Conservation (phyloP, 768 basidiomycete species). For the Suillus decipiens region DNA sequence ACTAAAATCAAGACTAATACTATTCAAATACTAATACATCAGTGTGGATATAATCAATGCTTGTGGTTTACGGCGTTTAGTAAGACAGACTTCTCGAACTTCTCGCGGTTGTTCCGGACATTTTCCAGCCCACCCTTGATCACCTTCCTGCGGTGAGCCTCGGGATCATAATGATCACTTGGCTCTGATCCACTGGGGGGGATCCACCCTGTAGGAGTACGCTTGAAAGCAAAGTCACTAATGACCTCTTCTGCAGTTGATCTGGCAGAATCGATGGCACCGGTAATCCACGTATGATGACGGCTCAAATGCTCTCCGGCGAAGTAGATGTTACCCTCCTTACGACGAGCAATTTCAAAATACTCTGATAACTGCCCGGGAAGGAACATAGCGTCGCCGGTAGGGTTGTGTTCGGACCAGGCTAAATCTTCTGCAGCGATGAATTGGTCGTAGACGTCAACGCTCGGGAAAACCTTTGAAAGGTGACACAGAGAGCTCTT, state of each 20-base stretch:
- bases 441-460: conserved; percentile 24
- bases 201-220: conserved; percentile 3
- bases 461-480: conserved; percentile 19
- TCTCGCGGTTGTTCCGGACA: conserved; percentile 6
- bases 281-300: conserved; percentile 33
- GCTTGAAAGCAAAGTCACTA: neutral
- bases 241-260: conserved; percentile 9
- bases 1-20: too few relatives aligned
- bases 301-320: conserved; percentile 30
- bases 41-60: neutral
- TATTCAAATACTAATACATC: neutral
- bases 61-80: neutral
- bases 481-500: conserved; percentile 23
- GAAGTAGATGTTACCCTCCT: conserved; percentile 26
- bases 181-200: neutral
- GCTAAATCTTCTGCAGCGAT: conserved; percentile 21
- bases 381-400: conserved; percentile 34
- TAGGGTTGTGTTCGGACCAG: conserved; percentile 25
- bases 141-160: conserved; percentile 4
- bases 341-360: conserved; percentile 21
- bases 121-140: conserved; percentile 4
- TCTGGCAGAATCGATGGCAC: conserved; percentile 19
- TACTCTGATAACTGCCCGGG: conserved; percentile 26
- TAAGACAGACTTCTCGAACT: conserved; percentile 8
- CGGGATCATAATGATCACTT: conserved; percentile 2